These are phyloP conservation scores for Aspergillus awamori DNA, from an alignment of 2,329 filamentous ascomycete genomes.

Conservation along the genomic window DNA sequence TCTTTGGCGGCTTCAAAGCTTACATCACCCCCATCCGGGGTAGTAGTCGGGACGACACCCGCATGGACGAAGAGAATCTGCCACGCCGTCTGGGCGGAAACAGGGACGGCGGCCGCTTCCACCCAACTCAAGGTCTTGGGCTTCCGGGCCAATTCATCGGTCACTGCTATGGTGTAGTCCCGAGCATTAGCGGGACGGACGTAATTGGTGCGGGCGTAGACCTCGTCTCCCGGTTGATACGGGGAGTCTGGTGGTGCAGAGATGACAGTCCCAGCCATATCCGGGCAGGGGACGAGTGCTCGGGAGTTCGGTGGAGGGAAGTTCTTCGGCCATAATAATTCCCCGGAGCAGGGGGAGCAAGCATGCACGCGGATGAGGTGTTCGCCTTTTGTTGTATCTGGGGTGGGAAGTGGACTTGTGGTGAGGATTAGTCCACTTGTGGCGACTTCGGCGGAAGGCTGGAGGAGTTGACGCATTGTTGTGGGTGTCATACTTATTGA, in stretches of 20 bases:
- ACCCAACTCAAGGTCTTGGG: slow-evolving; percentile 41
- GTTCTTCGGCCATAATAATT: slow-evolving; percentile 48
- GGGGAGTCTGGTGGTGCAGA: slow-evolving; percentile 36
- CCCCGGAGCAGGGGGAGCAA: slow-evolving; percentile 46
- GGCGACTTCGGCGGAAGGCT: too few species aligned
- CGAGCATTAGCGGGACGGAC: slow-evolving; percentile 40
- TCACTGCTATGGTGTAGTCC: slow-evolving; percentile 41
- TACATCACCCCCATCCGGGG: background rate
- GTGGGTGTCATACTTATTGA: too few species aligned
- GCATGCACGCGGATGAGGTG: slow-evolving; percentile 47
- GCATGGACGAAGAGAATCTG: slow-evolving; percentile 49
- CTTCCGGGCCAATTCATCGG: slow-evolving; percentile 41
- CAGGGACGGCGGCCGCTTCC: slow-evolving; percentile 44
- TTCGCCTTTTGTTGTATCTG: slow-evolving; percentile 30
- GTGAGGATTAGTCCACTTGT: slow-evolving; percentile 10
- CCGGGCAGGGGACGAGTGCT: slow-evolving; percentile 44
- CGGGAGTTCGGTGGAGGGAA: slow-evolving; percentile 28
- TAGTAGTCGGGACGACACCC: slow-evolving; percentile 19
- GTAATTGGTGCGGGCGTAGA: slow-evolving; percentile 44
- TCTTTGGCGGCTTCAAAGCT: slow-evolving; percentile 1
- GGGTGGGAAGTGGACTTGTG: slow-evolving; percentile 17
- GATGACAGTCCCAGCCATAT: slow-evolving; percentile 47
- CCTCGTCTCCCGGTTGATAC: slow-evolving; percentile 43
- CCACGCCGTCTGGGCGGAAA: slow-evolving; percentile 48
- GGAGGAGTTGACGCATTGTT: too few species aligned